These are phyloP conservation scores for Coelastrella sp. DNA, from an alignment of 139 green algal species.

Conservation along the genomic window DNA sequence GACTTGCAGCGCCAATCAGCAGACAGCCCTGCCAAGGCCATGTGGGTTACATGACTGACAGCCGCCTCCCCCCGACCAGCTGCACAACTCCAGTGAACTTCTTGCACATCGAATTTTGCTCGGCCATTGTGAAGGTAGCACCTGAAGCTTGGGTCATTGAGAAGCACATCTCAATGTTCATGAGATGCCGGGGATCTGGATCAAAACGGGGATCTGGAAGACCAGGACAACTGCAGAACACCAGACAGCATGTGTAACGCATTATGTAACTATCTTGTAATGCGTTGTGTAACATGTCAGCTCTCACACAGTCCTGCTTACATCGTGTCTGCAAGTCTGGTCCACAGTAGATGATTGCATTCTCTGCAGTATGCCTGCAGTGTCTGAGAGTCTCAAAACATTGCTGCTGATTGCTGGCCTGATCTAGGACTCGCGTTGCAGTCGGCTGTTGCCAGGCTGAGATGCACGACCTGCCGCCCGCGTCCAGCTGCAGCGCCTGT, in stretches of 20 bases:
- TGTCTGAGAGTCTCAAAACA: no score
- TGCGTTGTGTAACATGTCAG: neutral
- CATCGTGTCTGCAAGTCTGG: neutral
- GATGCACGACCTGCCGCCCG: neutral
- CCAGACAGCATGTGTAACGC: neutral
- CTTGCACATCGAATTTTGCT: neutral
- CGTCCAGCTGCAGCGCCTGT: neutral
- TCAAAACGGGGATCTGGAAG: no score
- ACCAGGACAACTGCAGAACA: neutral
- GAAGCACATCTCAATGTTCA: neutral
- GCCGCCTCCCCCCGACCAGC: neutral
- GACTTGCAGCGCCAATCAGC: no score
- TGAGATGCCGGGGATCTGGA: neutral
- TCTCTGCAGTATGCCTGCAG: no score
- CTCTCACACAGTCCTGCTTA: neutral
- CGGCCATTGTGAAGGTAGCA: neutral
- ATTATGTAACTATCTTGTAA: neutral
- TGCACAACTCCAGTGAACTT: neutral
- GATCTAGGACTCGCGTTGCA: neutral
- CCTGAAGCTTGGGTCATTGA: neutral
- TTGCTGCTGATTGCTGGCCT: neutral
- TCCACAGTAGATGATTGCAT: no score
- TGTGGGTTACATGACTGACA: no score
- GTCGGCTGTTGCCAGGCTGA: neutral
- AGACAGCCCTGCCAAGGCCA: no score